Evolutionary conservation across 2,329 filamentous ascomycete species (phyloP), one percentile per base, ranked within the genome.

Genomic region (Elsinoe fawcettii): DNA sequence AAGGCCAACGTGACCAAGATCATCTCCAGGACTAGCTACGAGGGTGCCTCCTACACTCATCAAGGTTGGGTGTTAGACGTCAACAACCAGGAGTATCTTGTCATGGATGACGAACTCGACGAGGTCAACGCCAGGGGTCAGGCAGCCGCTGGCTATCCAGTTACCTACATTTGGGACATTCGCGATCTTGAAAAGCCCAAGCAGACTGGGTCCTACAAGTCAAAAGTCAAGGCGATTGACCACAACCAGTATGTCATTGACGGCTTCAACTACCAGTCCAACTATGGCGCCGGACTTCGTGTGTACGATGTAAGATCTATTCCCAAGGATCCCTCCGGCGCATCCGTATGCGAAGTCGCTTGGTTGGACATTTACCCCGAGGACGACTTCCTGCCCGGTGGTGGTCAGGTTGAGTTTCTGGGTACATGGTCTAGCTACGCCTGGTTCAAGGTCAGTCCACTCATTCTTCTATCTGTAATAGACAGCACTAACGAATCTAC

Each of bases 71-170:
- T 80, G 5, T 70, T 77, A 20, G 75, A 80, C 63, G 64, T 69
- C 9, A 65, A 72, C 51, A 74, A 68, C 65, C 72, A 73, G 62
- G 63, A 73, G 44, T 79, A 72, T 63, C 72, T 81, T 3, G 69
- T 80, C 12, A 64, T 80, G 4, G 78, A 81, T 60, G 78, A 81
- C 60, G 79, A 81, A 64, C 71, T 76, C 9, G 79, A 82, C 58
- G 79, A 82, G 69, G 58, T n/a, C n/a, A n/a, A 62, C 2, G 65
- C 75, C 8, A 64, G 65, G 2, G 66, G 69, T 0, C 75, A 73
- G 5, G 70, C 71, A 0, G 75, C 70, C 0, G 66, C 66, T 0
- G 72, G 74, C 1, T 74, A 67, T 59, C 75, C 78, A 2, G 74
- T 76, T 1, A 63, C 59, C 6, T 80, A 77, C 63, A 77, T 80